A percentile compares a stretch with the other conserved stretches of the same genome.
phyloP scores from a whole-genome alignment of 345 rosid genomes.

The Gossypium bickii region DNA sequence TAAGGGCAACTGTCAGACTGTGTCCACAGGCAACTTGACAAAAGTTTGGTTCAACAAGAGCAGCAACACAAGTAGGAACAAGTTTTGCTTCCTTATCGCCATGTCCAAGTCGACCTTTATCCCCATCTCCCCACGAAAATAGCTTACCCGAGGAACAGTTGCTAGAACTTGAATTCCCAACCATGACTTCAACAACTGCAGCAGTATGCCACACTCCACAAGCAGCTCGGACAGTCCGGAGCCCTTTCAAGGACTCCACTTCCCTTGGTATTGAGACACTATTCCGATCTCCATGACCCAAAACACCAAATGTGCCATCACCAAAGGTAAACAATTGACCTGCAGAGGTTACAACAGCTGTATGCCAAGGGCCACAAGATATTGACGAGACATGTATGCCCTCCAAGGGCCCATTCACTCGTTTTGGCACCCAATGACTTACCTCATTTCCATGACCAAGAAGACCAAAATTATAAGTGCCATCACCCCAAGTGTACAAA shows the following conservation, averaged over 20 bases:
- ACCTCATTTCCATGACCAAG: slow-evolving; percentile 79
- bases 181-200: slow-evolving; percentile 98
- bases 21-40: slow-evolving; percentile 96
- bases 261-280: slow-evolving; percentile 67
- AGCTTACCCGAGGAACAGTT: slow-evolving; percentile 93
- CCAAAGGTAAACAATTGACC: slow-evolving; percentile 80
- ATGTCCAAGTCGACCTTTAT: slow-evolving; percentile 95
- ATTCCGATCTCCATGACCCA: slow-evolving; percentile 70
- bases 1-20: slow-evolving; percentile 86
- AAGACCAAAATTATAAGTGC: slow-evolving; percentile 64
- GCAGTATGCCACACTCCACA: slow-evolving; percentile 92
- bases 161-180: slow-evolving; percentile 83
- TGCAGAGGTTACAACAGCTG: slow-evolving; percentile 71
- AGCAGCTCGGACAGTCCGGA: slow-evolving; percentile 69
- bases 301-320: slow-evolving; percentile 78
- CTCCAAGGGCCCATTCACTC: slow-evolving; percentile 71
- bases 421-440: slow-evolving; percentile 78
- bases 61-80: slow-evolving; percentile 95
- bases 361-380: slow-evolving; percentile 88
- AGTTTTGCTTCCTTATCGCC: slow-evolving; percentile 90
- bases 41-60: slow-evolving; percentile 90
- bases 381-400: slow-evolving; percentile 70
- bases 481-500: slow-evolving; percentile 82
- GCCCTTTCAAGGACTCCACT: slow-evolving; percentile 74
- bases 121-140: slow-evolving; percentile 99